Evolutionary conservation across 2,329 filamentous ascomycete genomes (phyloP), one percentile per base, ranked within the genome.

Genomic region (Ceratocystis destructans): DNA sequence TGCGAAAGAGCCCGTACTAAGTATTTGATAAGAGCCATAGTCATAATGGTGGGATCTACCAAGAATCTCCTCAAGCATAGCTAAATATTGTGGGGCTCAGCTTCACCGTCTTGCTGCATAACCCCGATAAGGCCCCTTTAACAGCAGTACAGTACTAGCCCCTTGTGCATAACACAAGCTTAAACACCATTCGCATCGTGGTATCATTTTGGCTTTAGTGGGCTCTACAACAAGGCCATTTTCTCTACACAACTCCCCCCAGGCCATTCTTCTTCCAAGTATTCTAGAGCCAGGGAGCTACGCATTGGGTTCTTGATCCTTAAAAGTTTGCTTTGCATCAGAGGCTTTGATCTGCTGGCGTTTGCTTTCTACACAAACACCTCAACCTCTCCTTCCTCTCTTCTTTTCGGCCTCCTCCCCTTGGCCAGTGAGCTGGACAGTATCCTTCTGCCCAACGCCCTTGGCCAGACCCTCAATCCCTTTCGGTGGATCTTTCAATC

Each of bases 141-240:
- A 31, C 10, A 57, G 53, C 33, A 59, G 15, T 8, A 37, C 48
- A 59, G 15, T 8, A 20, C 48, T 2, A 28, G 4, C 48, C 48
- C 48, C 48, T 53, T 53, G 48, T 41, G 37, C 37, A 15, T 41
- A 53, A 53, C 28, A 37, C 28, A 59, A 31, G 31, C 31, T 59
- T 15, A n/a, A 59, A n/a, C 55, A 59, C 48, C 48, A 53, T 53
- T 28, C 48, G 48, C 48, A 53, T 53, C 48, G 48, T 53, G 48
- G 48, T 53, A 53, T 15, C 48, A 53, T 28, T 37, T 37, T 59
- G 55, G 28, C 55, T 25, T 55, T 25, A 17, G 28, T 15, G 15
- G 8, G 15, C 25, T 37, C 33, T 37, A 20, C 55, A 20, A 59
- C 25, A n/a, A 25, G 8, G 37, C 37, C 5, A 28, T 10, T 17